A percentile compares a stretch with the other conserved stretches of the same genome.
phyloP scores from a whole-genome alignment of 768 basidiomycete species.

The Tremella fuciformis region DNA sequence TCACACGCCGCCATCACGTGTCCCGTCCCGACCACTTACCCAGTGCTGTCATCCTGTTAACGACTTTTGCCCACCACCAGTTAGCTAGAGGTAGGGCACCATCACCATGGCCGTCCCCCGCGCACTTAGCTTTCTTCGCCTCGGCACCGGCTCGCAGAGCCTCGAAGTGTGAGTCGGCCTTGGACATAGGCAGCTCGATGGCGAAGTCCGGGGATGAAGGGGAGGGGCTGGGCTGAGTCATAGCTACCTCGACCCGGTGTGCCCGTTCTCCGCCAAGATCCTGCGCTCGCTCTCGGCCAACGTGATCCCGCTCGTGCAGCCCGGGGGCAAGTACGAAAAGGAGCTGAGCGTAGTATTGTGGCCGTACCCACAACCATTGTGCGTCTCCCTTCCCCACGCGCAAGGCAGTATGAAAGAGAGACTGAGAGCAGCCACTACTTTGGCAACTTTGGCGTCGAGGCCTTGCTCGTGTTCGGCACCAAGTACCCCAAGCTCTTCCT shows the following conservation, averaged over 20 bases:
- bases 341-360: slow-evolving; percentile 63
- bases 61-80: too few species aligned
- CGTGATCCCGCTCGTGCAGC: slow-evolving; percentile 36
- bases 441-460: slow-evolving; percentile 72
- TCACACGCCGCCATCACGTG: too few species aligned
- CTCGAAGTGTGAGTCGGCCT: slow-evolving; percentile 40
- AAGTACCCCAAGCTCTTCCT: slow-evolving; percentile 76
- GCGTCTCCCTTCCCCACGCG: slow-evolving; percentile 52
- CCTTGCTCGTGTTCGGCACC: slow-evolving; percentile 70
- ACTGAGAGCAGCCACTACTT: slow-evolving; percentile 31
- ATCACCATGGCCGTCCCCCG: slow-evolving; percentile 37
- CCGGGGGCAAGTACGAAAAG: slow-evolving; percentile 59
- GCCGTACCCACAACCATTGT: slow-evolving; percentile 52
- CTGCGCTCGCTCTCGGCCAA: slow-evolving; percentile 32
- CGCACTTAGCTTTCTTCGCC: slow-evolving; percentile 31
- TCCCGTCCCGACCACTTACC: too few species aligned
- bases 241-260: slow-evolving; percentile 45
- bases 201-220: too few species aligned
- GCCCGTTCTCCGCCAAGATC: slow-evolving; percentile 47
- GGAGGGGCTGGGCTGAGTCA: too few species aligned
- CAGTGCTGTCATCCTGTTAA: too few species aligned
- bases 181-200: too few species aligned
- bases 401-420: background rate
- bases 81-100: too few species aligned
- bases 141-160: slow-evolving; percentile 37